Evolutionary conservation across 768 basidiomycete species (phyloP), one percentile per base, ranked within the genome.

Genomic region (Tephrocybe sp.): DNA sequence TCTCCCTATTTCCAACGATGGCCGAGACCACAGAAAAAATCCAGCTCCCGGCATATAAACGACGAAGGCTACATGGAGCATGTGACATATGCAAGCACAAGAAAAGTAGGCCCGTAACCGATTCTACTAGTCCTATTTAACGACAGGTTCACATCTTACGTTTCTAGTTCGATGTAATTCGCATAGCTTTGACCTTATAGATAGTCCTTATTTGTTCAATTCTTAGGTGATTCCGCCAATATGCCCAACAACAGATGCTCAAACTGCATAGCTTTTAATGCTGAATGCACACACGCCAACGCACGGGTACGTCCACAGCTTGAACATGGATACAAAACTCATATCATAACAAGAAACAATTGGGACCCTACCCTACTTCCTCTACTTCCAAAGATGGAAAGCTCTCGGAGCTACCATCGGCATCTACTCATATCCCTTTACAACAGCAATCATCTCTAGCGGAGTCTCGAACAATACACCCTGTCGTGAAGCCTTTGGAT

Each of bases 161-260:
- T 30, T 31, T 50, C 25, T 34, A 76, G 74, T 72, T 39, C 69
- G 71, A 66, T 76, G 74, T 75, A 61, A 50, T 39, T 12, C 18
- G 24, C 23, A 33, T 7, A 13, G 33, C 18, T n/a, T 19, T 3
- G 19, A 19, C 33, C 2, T 21, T 3, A 5, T 23, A 18, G 6
- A 5, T 25, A 27, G 21, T 33, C 13, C 4, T n/a, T 5, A 13
- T 42, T 24, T 38, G 12, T 12, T 19, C 4, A 10, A 3, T 42
- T 15, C 25, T 15, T 47, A 81, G 81, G 82, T 53, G 80, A 87
- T 52, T 86, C 84, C 55, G 79, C 80, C 16, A 76, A 73, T 48
- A 79, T 76, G 74, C 76, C 75, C 4, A 68, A 69, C 2, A 78
- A 77, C 22, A 62, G 66, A 31, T 86, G 84, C 57, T 73, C 82